Evolutionary conservation across 192 early-diverging fungal species (phyloP).

Genomic region (Chytriomyces confervae): DNA sequence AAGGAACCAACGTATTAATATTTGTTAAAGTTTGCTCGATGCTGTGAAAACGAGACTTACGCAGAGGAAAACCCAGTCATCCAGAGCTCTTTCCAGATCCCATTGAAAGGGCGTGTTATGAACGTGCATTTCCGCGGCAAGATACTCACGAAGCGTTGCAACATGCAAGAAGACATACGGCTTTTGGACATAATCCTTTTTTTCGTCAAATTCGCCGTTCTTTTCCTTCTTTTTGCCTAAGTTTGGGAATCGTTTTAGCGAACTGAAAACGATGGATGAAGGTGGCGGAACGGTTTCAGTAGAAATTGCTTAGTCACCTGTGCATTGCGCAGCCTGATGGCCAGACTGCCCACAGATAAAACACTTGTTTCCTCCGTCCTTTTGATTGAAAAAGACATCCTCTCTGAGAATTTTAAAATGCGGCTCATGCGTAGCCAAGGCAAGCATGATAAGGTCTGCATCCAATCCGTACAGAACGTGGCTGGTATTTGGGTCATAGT

Average conservation of each 20-base stretch:
- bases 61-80: conserved; percentile 93
- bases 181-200: conserved; percentile 40
- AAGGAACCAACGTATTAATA: not conserved
- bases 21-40: too few relatives aligned
- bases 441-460: conserved; percentile 98
- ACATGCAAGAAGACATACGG: conserved; percentile 78
- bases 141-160: conserved; percentile 87
- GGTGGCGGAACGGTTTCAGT: not conserved
- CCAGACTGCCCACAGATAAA: conserved; percentile 61
- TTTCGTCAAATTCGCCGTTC: conserved; percentile 56
- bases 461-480: conserved; percentile 98
- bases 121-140: conserved; percentile 85
- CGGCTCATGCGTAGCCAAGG: conserved; percentile 93
- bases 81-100: conserved; percentile 91
- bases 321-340: conserved; percentile 51
- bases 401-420: conserved; percentile 96
- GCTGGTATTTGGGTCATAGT: conserved; percentile 84
- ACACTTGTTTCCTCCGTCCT: conserved; percentile 43
- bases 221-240: conserved; percentile 66
- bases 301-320: conserved; percentile 29
- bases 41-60: not conserved
- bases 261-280: not conserved
- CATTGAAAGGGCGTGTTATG: conserved; percentile 58
- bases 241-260: conserved; percentile 24
- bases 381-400: conserved; percentile 84